Conservation (phyloP, 164 flowering plant species). For the Santalum album region DNA sequence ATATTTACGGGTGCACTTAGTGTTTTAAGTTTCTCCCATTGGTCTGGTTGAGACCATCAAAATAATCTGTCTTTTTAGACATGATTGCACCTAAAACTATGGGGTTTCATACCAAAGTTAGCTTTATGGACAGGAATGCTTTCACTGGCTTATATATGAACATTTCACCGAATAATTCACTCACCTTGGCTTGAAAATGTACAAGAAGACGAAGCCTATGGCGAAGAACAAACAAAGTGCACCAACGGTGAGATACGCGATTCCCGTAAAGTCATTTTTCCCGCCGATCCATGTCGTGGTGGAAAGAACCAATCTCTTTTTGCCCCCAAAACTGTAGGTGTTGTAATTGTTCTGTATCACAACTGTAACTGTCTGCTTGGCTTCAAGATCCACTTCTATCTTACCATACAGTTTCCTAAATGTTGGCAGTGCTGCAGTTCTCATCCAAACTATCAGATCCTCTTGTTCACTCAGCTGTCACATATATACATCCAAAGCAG, state of each 20-base stretch:
- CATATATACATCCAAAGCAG: not conserved
- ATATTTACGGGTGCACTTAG: no score
- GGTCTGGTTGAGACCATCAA: no score
- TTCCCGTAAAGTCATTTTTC: constrained; percentile 70
- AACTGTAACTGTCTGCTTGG: constrained; percentile 36
- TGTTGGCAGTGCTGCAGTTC: constrained; percentile 87
- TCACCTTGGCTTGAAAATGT: constrained; percentile 75
- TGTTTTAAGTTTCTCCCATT: no score
- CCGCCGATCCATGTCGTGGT: constrained; percentile 91
- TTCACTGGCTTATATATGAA: no score
- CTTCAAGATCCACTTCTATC: constrained; percentile 62
- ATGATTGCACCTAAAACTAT: no score
- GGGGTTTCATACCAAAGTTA: no score
- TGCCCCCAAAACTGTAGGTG: constrained; percentile 70
- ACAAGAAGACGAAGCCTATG: constrained; percentile 43
- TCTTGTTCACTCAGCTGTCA: constrained; percentile 81
- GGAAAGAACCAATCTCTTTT: constrained; percentile 67
- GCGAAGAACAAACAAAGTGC: constrained; percentile 62
- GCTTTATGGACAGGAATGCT: no score
- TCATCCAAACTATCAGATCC: constrained; percentile 90
- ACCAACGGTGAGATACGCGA: constrained; percentile 68
- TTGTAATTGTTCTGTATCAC: constrained; percentile 69
- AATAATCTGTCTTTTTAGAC: no score
- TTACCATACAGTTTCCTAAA: constrained; percentile 83
- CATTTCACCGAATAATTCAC: no score